Percentiles rank a stretch among this genome's conserved stretches.
Conservation (phyloP, 148 eudicot species). For the Hydrangea macrophylla region DNA sequence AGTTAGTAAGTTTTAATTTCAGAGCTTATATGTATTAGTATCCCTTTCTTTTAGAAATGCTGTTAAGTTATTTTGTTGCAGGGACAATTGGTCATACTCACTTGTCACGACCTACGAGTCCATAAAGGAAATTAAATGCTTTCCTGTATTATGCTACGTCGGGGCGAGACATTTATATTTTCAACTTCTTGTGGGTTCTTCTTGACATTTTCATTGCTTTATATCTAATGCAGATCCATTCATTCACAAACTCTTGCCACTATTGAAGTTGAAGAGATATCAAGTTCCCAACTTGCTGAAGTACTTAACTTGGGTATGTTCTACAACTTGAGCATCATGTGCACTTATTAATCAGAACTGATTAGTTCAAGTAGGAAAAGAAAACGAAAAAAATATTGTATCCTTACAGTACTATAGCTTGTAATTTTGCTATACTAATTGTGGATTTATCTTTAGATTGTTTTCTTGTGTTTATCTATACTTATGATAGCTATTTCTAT, state of each 20-base stretch:
- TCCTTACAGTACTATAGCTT: not conserved
- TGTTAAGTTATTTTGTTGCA: too few relatives aligned
- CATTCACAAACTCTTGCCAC: slow-evolving; percentile 76
- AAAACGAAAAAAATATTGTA: not conserved
- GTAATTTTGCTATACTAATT: not conserved
- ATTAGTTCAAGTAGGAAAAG: not conserved
- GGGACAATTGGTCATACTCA: too few relatives aligned
- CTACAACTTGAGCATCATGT: slow-evolving; percentile 1
- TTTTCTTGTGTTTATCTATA: too few relatives aligned
- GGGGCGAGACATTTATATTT: slow-evolving; percentile 4
- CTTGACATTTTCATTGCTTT: not conserved
- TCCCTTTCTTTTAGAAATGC: too few relatives aligned
- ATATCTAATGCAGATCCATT: slow-evolving; percentile 43
- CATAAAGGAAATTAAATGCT: too few relatives aligned
- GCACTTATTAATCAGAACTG: not conserved
- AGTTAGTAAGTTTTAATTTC: too few relatives aligned
- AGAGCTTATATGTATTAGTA: too few relatives aligned
- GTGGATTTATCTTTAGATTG: not conserved
- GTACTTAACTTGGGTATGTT: slow-evolving; percentile 78
- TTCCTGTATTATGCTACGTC: too few relatives aligned
- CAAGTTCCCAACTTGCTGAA: slow-evolving; percentile 85
- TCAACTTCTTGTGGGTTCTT: not conserved
- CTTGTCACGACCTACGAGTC: too few relatives aligned
- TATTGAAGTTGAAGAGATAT: slow-evolving; percentile 69
- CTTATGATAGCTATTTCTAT: too few relatives aligned